Evolutionary conservation across 164 flowering plant genomes (phyloP), one percentile per base, ranked within the genome.

Genomic region (Nymphaea thermarum): DNA sequence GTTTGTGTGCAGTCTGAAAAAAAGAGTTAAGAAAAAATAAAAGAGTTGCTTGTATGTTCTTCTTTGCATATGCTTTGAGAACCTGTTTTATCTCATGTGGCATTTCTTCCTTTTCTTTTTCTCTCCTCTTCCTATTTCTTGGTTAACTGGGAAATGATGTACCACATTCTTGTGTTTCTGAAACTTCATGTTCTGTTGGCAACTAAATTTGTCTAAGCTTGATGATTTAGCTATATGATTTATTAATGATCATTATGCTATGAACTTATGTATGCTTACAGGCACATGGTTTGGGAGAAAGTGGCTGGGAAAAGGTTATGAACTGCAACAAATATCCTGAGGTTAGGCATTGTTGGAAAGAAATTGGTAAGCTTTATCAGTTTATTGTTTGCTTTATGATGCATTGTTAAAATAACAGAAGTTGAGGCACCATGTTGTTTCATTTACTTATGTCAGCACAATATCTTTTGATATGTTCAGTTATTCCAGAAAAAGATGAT

Each of bases 221-320:
- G 55, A 47, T 47, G 6, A 47, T 12, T 12, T 47, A 12, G 11
- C 55, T 25, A 25, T 25, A 47, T 6, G 55, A 47, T 47, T 12
- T 12, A 47, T 7, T 4, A 47, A 12, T 25, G 55, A 47, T 47
- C 12, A 47, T 6, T 47, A 12, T 7, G 12, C 12, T 47, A 47
- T 47, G 55, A 12, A 47, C 36, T 47, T 47, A 2, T 47, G 55
- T 12, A 12, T 47, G 7, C 2, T 12, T 47, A 8, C 67, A 76
- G 78, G 68, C 2, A 16, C 80, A 78, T 71, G 69, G 25, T 25
- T 74, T 84, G 74, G 90, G 86, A 63, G 81, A 81, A n/a, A 70
- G 78, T 11, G 90, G 90, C 44, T 6, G 82, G 64, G n/a, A 79
- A 4, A 84, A 67, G 83, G 67, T 86, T 67, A 18, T 84, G 73